phyloP scores from a whole-genome alignment of 2,329 filamentous ascomycete species.

The Chaetothyriales sp. region DNA sequence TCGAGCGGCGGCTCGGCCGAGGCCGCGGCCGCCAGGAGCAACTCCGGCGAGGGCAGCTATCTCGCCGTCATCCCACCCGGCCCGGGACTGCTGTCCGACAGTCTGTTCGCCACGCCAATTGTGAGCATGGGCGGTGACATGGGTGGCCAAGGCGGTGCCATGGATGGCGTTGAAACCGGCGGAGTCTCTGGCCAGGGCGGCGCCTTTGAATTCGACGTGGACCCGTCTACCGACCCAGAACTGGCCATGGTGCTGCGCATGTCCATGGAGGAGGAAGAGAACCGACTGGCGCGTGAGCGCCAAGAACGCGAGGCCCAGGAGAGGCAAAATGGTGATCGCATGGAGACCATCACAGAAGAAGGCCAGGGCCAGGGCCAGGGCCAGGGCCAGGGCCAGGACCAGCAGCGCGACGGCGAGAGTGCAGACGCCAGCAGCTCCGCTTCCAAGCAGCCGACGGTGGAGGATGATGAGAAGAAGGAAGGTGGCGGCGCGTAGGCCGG shows the following conservation, averaged over 20 bases:
- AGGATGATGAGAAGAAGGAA: conserved; percentile 13
- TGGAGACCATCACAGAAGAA: conserved; percentile 74
- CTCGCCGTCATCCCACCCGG: conserved; percentile 83
- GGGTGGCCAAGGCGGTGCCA: conserved; percentile 35
- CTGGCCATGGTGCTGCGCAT: conserved; percentile 86
- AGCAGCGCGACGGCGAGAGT: conserved; percentile 4
- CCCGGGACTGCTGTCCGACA: conserved; percentile 81
- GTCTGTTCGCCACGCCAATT: conserved; percentile 79
- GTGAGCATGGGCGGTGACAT: conserved; percentile 54
- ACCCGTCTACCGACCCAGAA: conserved; percentile 84
- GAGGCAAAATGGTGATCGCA: conserved; percentile 45
- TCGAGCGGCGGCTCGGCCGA: background rate
- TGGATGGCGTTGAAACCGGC: conserved; percentile 39
- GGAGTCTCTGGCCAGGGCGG: conserved; percentile 33
- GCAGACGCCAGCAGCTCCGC: conserved; percentile 6
- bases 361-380: conserved; percentile 47
- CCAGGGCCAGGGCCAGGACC: conserved; percentile 14
- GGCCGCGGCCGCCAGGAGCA: too few relatives aligned
- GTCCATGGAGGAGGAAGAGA: conserved; percentile 97
- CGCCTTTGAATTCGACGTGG: conserved; percentile 76
- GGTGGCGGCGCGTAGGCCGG: background rate
- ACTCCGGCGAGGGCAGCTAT: conserved; percentile 65
- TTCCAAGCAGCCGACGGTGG: conserved; percentile 17
- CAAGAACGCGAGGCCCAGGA: conserved; percentile 57
- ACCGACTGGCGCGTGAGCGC: conserved; percentile 73